Percentiles rank a stretch among this genome's conserved stretches.
phyloP scores from a whole-genome alignment of 306 rosid genomes.

The Biancaea sappan region DNA sequence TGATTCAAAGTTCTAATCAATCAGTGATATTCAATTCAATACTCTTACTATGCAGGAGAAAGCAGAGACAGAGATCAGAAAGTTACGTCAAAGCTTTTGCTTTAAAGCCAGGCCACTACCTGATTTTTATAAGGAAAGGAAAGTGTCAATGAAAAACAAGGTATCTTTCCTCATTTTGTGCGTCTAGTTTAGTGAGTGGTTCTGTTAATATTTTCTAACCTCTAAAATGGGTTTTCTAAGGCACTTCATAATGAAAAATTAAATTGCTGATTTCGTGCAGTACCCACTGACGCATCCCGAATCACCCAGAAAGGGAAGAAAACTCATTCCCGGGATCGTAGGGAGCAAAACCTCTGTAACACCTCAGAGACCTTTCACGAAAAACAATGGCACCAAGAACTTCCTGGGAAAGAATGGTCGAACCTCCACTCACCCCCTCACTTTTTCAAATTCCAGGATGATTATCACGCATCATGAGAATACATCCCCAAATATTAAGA shows the following conservation, averaged over 20 bases:
- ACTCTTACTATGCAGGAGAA: slow-evolving; percentile 62
- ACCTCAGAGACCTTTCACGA: slow-evolving; percentile 37
- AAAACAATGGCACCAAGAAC: slow-evolving; percentile 41
- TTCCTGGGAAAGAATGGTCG: slow-evolving; percentile 38
- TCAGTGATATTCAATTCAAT: slow-evolving; percentile 11
- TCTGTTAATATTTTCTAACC: not conserved
- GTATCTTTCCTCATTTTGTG: slow-evolving; percentile 30
- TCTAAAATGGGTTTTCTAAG: not conserved
- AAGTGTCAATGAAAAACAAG: slow-evolving; percentile 48
- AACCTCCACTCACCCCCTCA: slow-evolving; percentile 34
- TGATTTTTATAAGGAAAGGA: slow-evolving; percentile 76
- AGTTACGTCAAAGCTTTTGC: slow-evolving; percentile 77
- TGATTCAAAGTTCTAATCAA: not conserved
- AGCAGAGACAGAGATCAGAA: slow-evolving; percentile 68
- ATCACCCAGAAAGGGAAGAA: slow-evolving; percentile 49
- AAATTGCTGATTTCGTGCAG: not conserved
- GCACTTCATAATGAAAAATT: not conserved
- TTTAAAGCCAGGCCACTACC: slow-evolving; percentile 97
- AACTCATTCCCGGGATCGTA: slow-evolving; percentile 29
- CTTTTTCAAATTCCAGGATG: slow-evolving; percentile 44
- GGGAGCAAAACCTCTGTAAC: slow-evolving; percentile 40
- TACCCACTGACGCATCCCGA: slow-evolving; percentile 19
- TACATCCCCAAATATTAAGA: slow-evolving; percentile 77
- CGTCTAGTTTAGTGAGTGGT: not conserved
- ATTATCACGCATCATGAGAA: slow-evolving; percentile 61